Conservation (phyloP, 352 stramenopile species). For the Elongisporangium prolatum region DNA sequence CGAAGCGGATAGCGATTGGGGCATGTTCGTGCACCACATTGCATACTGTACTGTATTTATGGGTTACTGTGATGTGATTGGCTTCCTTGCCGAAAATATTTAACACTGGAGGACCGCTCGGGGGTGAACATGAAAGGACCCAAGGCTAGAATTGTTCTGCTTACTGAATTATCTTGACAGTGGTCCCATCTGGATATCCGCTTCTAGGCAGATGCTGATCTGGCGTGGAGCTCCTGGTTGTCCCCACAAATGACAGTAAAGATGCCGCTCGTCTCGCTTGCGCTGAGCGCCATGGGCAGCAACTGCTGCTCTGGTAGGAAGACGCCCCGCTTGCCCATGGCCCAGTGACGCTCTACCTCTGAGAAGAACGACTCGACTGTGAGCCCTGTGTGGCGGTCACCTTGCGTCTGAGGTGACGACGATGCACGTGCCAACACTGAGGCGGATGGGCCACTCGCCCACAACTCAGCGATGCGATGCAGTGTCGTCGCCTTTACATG, state of each 20-base stretch:
- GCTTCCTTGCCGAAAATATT: not conserved
- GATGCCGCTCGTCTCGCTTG: constrained; percentile 24
- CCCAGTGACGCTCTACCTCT: constrained; percentile 47
- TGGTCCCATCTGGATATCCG: not conserved
- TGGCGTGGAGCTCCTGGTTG: not conserved
- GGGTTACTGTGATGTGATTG: not conserved
- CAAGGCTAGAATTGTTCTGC: not conserved
- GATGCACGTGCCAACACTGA: not conserved
- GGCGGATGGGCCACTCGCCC: constrained; percentile 10
- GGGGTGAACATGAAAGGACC: too few species aligned
- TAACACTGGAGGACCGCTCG: too few species aligned
- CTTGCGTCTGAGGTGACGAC: constrained; percentile 3
- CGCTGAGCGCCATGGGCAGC: constrained; percentile 51
- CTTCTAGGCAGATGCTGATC: not conserved
- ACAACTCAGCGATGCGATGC: constrained; percentile 44
- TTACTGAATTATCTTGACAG: not conserved
- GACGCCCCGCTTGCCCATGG: constrained; percentile 36
- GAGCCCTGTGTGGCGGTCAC: constrained; percentile 33
- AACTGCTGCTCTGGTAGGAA: constrained; percentile 35
- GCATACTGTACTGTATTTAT: too few species aligned
- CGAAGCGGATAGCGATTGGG: not conserved
- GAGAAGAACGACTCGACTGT: constrained; percentile 57
- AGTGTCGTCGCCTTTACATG: constrained; percentile 48
- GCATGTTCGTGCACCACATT: too few species aligned
- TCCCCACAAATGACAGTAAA: not conserved